Evolutionary conservation across 2,329 filamentous ascomycete species (phyloP).

Genomic region (Cladosporium velox): DNA sequence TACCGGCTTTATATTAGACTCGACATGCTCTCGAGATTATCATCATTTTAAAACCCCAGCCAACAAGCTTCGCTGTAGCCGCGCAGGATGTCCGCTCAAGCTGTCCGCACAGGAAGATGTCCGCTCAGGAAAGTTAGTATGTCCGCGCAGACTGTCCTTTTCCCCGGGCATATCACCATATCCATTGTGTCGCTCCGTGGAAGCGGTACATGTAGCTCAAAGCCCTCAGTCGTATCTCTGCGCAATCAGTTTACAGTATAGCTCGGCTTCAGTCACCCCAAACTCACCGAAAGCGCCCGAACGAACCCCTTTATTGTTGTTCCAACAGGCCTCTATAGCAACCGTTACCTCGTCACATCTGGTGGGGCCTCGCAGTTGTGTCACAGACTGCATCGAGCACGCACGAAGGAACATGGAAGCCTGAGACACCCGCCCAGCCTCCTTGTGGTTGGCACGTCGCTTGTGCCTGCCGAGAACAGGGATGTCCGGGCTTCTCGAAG

Average conservation of each 20-base stretch:
- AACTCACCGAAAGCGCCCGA: background rate
- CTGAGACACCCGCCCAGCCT: background rate
- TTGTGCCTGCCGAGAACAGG: conserved; percentile 13
- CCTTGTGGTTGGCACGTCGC: background rate
- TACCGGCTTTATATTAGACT: conserved; percentile 8
- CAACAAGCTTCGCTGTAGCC: conserved; percentile 3
- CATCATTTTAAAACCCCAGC: conserved; percentile 11
- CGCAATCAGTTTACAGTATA: background rate
- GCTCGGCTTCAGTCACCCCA: background rate
- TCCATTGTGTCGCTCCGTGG: background rate
- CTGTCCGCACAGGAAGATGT: background rate
- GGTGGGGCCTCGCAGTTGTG: background rate
- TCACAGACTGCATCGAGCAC: background rate
- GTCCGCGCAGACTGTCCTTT: background rate
- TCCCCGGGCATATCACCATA: background rate
- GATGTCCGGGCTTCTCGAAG: conserved; percentile 14
- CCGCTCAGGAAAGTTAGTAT: background rate
- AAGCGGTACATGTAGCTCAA: background rate
- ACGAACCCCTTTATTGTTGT: background rate
- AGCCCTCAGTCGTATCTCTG: background rate
- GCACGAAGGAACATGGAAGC: background rate
- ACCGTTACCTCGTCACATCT: background rate
- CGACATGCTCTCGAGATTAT: conserved; percentile 11
- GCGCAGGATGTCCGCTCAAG: background rate
- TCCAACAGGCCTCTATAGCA: background rate